Percentiles rank a stretch among this genome's conserved stretches.
These are phyloP conservation scores for Pyrenochaeta sp. DNA, from an alignment of 2,329 filamentous ascomycete species.

Conservation along the genomic window DNA sequence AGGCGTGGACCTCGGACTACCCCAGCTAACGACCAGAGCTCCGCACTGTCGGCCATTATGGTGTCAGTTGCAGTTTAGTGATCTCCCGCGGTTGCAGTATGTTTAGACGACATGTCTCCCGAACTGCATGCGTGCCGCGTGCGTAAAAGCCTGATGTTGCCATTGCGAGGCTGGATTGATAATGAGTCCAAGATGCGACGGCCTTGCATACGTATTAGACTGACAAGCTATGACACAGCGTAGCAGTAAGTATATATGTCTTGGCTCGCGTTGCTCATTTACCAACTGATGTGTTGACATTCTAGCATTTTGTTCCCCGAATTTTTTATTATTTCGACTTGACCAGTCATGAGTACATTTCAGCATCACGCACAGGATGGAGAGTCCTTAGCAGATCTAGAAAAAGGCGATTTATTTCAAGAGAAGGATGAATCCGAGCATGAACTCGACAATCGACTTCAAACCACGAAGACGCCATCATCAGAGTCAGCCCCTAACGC, in stretches of 20 bases:
- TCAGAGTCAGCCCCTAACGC: background rate
- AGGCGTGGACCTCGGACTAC: background rate
- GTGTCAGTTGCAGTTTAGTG: background rate
- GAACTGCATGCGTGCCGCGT: background rate
- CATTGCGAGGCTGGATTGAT: too few species aligned
- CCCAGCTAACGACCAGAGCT: background rate
- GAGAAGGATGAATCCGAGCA: background rate
- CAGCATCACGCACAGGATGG: background rate
- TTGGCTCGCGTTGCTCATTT: background rate
- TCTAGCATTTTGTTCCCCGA: background rate
- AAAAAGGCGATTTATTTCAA: constrained; percentile 6
- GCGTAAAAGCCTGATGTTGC: background rate
- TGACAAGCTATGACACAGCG: background rate
- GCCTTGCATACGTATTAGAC: background rate
- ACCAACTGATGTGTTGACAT: background rate
- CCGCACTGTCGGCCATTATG: background rate
- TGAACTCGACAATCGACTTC: background rate
- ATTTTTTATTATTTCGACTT: background rate
- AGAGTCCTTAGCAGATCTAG: constrained; percentile 4
- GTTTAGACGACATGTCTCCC: background rate
- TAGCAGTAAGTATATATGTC: background rate
- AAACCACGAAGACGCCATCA: background rate
- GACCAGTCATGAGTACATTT: background rate
- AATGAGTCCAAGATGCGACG: background rate
- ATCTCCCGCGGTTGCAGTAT: background rate